A percentile compares a stretch with the other conserved stretches of the same genome.
These are phyloP conservation scores for Grifola frondosa DNA, from an alignment of 1,284 basidiomycete genomes.

Conservation along the genomic window DNA sequence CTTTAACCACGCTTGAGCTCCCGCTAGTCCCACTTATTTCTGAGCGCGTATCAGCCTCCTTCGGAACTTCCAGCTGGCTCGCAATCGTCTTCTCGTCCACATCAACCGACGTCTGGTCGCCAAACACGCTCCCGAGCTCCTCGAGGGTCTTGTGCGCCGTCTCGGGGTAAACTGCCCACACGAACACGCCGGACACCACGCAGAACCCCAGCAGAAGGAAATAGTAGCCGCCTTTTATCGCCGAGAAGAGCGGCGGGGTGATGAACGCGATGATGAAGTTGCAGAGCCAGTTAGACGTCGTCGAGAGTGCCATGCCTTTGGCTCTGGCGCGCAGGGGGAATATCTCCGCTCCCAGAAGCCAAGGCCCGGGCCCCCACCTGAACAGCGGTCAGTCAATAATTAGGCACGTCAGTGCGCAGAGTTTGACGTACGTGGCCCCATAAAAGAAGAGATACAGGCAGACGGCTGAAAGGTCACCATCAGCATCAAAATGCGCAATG, in stretches of 20 bases:
- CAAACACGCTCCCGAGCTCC: slow-evolving; percentile 49
- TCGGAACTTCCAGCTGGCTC: no score
- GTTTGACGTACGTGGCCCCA: slow-evolving; percentile 41
- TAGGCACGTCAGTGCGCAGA: not conserved
- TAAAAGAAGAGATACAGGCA: slow-evolving; percentile 36
- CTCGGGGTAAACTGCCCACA: slow-evolving; percentile 48
- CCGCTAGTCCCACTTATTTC: no score
- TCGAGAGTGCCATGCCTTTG: slow-evolving; percentile 66
- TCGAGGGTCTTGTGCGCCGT: slow-evolving; percentile 47
- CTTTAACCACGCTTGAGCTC: no score
- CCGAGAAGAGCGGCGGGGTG: slow-evolving; percentile 48
- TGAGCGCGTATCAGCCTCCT: no score
- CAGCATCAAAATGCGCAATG: no score
- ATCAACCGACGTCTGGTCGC: slow-evolving; percentile 31
- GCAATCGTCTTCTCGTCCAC: slow-evolving; percentile 4
- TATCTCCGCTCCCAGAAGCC: slow-evolving; percentile 59
- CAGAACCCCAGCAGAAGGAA: slow-evolving; percentile 49
- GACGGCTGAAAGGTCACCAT: slow-evolving; percentile 9
- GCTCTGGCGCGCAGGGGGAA: slow-evolving; percentile 69
- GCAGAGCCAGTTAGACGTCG: slow-evolving; percentile 57
- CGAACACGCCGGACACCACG: slow-evolving; percentile 42
- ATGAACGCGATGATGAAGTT: slow-evolving; percentile 57
- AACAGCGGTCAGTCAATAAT: not conserved
- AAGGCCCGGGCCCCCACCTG: slow-evolving; percentile 65
- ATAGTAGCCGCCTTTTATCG: slow-evolving; percentile 47